phyloP scores from a whole-genome alignment of 108 stramenopile genomes.

The Epipyxis sp. region DNA sequence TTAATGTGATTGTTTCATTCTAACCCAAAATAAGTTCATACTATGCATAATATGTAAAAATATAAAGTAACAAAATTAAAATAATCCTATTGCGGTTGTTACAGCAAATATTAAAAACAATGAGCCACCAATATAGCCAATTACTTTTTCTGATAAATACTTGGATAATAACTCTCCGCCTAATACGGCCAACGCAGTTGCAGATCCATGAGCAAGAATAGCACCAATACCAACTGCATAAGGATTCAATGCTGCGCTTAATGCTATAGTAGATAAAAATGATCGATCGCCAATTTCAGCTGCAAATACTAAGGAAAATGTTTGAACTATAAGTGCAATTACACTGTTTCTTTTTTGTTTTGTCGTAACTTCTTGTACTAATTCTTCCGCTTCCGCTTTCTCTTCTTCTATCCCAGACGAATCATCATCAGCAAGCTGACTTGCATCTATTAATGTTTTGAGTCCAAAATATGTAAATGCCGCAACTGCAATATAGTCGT shows the following conservation, averaged over 20 bases:
- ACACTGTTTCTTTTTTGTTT: not conserved
- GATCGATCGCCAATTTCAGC: slow-evolving; percentile 55
- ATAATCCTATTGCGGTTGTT: slow-evolving; percentile 50
- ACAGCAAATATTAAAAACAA: slow-evolving; percentile 49
- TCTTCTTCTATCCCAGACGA: slow-evolving; percentile 52
- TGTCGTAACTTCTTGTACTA: slow-evolving; percentile 24
- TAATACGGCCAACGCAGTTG: slow-evolving; percentile 52
- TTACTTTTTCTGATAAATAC: slow-evolving; percentile 54
- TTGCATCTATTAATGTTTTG: slow-evolving; percentile 33
- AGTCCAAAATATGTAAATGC: not conserved
- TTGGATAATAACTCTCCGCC: slow-evolving; percentile 50
- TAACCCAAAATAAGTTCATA: not conserved
- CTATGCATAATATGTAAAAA: not conserved
- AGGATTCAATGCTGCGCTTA: slow-evolving; percentile 51
- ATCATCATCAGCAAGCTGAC: slow-evolving; percentile 38
- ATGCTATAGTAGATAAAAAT: slow-evolving; percentile 52
- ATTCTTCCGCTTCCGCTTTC: slow-evolving; percentile 40
- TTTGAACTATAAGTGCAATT: slow-evolving; percentile 45
- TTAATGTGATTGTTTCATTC: too few species aligned
- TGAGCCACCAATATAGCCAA: slow-evolving; percentile 53
- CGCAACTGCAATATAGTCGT: not conserved
- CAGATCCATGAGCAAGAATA: slow-evolving; percentile 50
- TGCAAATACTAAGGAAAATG: slow-evolving; percentile 50
- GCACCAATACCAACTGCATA: slow-evolving; percentile 48
- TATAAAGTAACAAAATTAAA: slow-evolving; percentile 16